Evolutionary conservation across 2,329 filamentous ascomycete species (phyloP).

Genomic region (Lomentospora prolificans): DNA sequence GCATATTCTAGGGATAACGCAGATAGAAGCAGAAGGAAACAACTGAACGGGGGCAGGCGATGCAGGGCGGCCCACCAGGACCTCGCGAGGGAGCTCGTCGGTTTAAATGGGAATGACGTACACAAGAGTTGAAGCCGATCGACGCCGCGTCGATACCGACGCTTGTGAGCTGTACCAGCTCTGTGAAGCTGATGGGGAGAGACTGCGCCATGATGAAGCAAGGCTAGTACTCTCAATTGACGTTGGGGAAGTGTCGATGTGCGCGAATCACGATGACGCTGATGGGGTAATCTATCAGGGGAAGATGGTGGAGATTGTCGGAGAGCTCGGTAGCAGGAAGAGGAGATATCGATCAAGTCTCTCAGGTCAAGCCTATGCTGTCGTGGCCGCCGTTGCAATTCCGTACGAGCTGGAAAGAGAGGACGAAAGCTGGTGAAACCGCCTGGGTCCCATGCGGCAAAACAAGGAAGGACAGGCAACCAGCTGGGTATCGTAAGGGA

Average conservation of each 20-base stretch:
- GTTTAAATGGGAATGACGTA: conserved; percentile 30
- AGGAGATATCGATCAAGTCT: not conserved
- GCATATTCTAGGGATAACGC: too few relatives aligned
- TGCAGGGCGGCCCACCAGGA: too few relatives aligned
- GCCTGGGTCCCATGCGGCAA: conserved; percentile 8
- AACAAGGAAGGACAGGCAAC: conserved; percentile 3
- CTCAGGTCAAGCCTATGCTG: not conserved
- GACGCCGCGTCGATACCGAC: conserved; percentile 35
- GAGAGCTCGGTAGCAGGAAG: not conserved
- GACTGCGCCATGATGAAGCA: conserved; percentile 43
- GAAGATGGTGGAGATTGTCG: not conserved
- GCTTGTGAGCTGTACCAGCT: conserved; percentile 62
- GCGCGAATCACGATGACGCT: not conserved
- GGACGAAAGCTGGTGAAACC: conserved; percentile 5
- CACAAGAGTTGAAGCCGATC: conserved; percentile 74
- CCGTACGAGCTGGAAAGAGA: not conserved
- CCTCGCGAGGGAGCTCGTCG: not conserved
- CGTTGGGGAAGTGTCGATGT: not conserved
- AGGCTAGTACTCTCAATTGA: conserved; percentile 1
- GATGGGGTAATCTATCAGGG: not conserved
- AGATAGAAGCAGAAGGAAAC: too few relatives aligned
- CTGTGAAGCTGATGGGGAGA: conserved; percentile 85
- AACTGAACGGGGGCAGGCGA: too few relatives aligned
- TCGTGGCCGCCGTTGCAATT: not conserved
- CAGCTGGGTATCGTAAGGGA: conserved; percentile 7